Evolutionary conservation across 148 eudicot species (phyloP).

Genomic region (Amaranthus hypochondriacus): DNA sequence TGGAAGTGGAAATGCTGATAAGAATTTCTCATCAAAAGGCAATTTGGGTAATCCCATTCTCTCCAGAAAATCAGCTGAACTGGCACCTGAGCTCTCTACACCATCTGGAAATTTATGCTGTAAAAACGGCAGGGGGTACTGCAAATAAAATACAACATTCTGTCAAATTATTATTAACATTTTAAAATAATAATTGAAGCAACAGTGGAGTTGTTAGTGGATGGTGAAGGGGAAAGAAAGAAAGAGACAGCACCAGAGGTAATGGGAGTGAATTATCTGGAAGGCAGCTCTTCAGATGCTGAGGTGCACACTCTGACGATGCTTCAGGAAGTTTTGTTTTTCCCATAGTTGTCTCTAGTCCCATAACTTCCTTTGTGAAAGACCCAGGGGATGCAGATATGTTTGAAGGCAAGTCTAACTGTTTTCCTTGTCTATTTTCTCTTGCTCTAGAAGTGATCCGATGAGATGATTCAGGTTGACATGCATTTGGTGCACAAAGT

Average conservation of each 20-base stretch:
- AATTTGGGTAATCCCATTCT: slow-evolving; percentile 69
- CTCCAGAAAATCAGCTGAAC: slow-evolving; percentile 52
- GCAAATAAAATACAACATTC: slow-evolving; percentile 35
- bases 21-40: slow-evolving; percentile 58
- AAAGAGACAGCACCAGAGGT: slow-evolving; percentile 37
- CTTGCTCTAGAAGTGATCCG: slow-evolving; percentile 48
- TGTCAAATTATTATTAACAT: background rate
- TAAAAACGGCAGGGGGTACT: slow-evolving; percentile 41
- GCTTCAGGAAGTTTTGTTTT: slow-evolving; percentile 38
- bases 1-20: slow-evolving; percentile 48
- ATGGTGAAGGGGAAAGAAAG: slow-evolving; percentile 28
- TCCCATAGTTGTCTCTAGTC: slow-evolving; percentile 30
- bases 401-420: slow-evolving; percentile 45
- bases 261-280: slow-evolving; percentile 36
- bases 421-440: slow-evolving; percentile 41
- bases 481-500: slow-evolving; percentile 91
- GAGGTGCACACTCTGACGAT: slow-evolving; percentile 36
- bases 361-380: slow-evolving; percentile 30
- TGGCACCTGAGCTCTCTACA: slow-evolving; percentile 40
- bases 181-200: background rate
- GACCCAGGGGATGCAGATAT: slow-evolving; percentile 35
- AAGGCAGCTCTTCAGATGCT: slow-evolving; percentile 30
- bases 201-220: background rate
- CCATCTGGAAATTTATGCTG: slow-evolving; percentile 44
- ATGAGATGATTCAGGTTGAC: slow-evolving; percentile 45